These are phyloP conservation scores for Salvia rosmarinus DNA, from an alignment of 257 asterid genomes.

Conservation along the genomic window DNA sequence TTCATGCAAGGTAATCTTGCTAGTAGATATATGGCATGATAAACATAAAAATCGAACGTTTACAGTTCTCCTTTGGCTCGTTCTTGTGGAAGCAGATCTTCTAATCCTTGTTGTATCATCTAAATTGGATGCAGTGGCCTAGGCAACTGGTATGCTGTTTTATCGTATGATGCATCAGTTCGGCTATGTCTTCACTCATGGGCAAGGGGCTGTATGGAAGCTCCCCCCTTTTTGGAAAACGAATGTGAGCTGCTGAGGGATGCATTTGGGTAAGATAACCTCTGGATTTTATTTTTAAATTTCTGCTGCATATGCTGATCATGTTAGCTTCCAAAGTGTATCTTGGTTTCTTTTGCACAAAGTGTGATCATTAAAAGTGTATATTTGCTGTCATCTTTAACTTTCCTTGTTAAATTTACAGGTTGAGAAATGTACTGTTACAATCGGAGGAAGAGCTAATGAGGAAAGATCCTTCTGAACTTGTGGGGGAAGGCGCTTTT, in stretches of 20 bases:
- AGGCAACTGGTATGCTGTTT: conserved; percentile 80
- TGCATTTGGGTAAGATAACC: conserved; percentile 67
- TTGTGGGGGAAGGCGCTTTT: conserved; percentile 75
- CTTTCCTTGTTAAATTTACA: conserved; percentile 33
- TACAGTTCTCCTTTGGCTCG: background rate
- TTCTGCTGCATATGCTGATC: conserved; percentile 6
- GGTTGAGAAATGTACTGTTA: conserved; percentile 70
- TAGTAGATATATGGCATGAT: background rate
- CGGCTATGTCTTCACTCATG: conserved; percentile 92
- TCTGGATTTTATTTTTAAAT: background rate
- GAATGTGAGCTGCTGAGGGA: conserved; percentile 85
- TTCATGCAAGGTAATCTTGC: conserved; percentile 76
- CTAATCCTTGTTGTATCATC: conserved; percentile 20
- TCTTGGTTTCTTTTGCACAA: conserved; percentile 13
- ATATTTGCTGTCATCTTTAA: background rate
- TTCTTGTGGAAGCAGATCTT: background rate
- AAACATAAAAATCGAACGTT: background rate
- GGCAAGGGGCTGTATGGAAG: conserved; percentile 81
- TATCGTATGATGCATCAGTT: conserved; percentile 90
- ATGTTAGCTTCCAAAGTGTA: background rate
- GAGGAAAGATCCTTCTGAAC: conserved; percentile 68
- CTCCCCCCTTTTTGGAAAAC: conserved; percentile 82
- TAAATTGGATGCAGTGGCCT: conserved; percentile 65
- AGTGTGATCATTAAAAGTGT: conserved; percentile 9
- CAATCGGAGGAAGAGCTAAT: conserved; percentile 90